Percentiles rank a stretch among this genome's conserved stretches.
Evolutionary conservation across 306 rosid genomes (phyloP).

Genomic region (Vicia villosa): DNA sequence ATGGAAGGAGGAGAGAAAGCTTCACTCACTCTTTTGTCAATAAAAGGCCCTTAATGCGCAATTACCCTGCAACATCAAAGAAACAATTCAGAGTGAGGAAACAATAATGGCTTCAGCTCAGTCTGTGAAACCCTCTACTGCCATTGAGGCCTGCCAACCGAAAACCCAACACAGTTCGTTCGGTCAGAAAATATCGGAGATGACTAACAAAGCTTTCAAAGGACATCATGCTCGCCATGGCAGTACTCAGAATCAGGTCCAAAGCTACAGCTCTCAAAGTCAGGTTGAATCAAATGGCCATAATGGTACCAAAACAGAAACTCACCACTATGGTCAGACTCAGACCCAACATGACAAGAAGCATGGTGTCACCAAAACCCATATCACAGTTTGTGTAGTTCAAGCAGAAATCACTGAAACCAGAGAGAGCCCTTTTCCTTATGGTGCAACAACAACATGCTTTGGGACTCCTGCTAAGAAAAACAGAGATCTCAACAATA

Average conservation of each 20-base stretch:
- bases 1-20: conserved; percentile 18
- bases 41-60: conserved; percentile 37
- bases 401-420: conserved; percentile 45
- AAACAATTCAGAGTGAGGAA: conserved; percentile 31
- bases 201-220: conserved; percentile 46
- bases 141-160: conserved; percentile 41
- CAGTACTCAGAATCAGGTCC: conserved; percentile 36
- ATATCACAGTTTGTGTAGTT: conserved; percentile 39
- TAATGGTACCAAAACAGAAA: conserved; percentile 34
- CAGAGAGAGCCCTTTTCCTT: conserved; percentile 26
- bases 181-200: conserved; percentile 45
- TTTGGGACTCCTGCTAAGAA: conserved; percentile 36
- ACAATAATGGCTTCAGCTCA: conserved; percentile 56
- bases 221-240: conserved; percentile 47
- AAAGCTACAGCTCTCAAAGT: conserved; percentile 30
- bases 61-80: conserved; percentile 27
- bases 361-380: conserved; percentile 38
- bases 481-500: conserved; percentile 37
- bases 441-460: conserved; percentile 39
- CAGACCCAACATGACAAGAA: conserved; percentile 42
- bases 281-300: conserved; percentile 36
- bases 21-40: conserved; percentile 19
- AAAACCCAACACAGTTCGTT: conserved; percentile 46
- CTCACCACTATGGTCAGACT: conserved; percentile 38
- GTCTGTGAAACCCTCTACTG: conserved; percentile 37